Evolutionary conservation across 2,329 filamentous ascomycete species (phyloP), one percentile per base, ranked within the genome.

Genomic region (Curvularia eragrostidis): DNA sequence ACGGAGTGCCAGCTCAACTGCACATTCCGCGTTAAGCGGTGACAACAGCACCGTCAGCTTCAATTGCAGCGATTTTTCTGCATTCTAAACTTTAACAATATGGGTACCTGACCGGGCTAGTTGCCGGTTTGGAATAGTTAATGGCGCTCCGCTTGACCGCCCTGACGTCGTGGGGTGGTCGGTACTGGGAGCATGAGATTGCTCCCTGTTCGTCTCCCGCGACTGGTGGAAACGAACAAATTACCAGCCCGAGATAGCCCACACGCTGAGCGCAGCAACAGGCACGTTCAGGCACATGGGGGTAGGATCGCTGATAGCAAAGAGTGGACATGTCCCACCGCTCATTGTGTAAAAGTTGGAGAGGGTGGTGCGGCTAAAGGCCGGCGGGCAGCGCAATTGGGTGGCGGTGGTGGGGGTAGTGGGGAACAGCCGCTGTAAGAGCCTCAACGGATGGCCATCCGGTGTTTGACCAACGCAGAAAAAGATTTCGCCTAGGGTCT

Each of bases 401-500:
- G 52, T 53, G 52, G 52, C 59, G 63, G 51, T 47, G 51, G 59
- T 52, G 64, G 62, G 61, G 61, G 58, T 52, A 38, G 64, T 67
- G 67, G 66, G 62, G 52, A 57, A 57, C 63, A 54, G 54, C 57
- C 56, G 63, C 62, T 58, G 55, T 54, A 64, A 62, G 64, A 69
- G 61, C 48, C 67, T 67, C 65, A 69, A 64, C 60, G 53, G 53
- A 64, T 52, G 54, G 43, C n/a, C 44, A 42, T 36, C 28, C 52
- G 44, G 52, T 46, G 54, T 54, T 63, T 61, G 48, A 58, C 34
- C 53, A 50, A 13, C 39, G 48, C 64, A 57, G 43, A 54, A 63
- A 65, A 64, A 67, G 58, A 62, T 68, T 70, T 68, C 66, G 67
- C 67, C 64, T 68, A 67, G 66, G 60, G 65, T 42, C 58, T 61